Evolutionary conservation across 2,329 filamentous ascomycete species (phyloP), one percentile per base, ranked within the genome.

Genomic region (Aspergillus costaricaensis): DNA sequence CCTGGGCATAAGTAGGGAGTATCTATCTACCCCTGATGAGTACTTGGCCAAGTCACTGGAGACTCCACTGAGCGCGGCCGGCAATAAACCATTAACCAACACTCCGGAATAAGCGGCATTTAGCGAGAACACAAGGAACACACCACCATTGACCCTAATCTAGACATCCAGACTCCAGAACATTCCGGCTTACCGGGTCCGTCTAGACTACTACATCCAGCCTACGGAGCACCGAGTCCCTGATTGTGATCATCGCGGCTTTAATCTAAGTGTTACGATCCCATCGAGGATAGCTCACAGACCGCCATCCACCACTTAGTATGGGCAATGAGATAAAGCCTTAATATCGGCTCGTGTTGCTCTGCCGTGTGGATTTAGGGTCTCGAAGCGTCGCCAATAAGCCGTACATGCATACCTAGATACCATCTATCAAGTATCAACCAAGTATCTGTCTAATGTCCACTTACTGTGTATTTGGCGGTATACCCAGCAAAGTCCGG

Each of bases 221-320:
- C 17, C 38, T 15, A 39, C 38, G 14, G 51, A 39, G 30, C 23
- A 41, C 53, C 54, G 47, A 41, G 54, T 36, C 54, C 54, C 54
- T 48, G 54, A 56, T 56, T 56, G 25, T 32, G 41, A 56, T 48
- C 43, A 56, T 56, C 43, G 19, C 17, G 36, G 14, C 27, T 38
- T 43, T 43, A 41, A 43, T 43, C 14, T 43, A 30, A 43, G 10
- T 36, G 25, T 27, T 32, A 32, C 47, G 17, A 56, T 50, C 47
- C 7, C 30, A 32, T 30, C 23, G 47, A 30, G 10, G 47, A 30
- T 15, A 17, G 47, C 47, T 50, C 47, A 50, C 47, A 50, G 47
- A 50, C 47, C 47, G 47, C 47, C 47, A 50, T 17, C 15, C 25
- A 30, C 25, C 47, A 17, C 3, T 30, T 4, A 43, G 15, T 43